Percentiles rank a stretch among this genome's conserved stretches.
phyloP scores from a whole-genome alignment of 2,329 filamentous ascomycete species.

The Monascus ruber region DNA sequence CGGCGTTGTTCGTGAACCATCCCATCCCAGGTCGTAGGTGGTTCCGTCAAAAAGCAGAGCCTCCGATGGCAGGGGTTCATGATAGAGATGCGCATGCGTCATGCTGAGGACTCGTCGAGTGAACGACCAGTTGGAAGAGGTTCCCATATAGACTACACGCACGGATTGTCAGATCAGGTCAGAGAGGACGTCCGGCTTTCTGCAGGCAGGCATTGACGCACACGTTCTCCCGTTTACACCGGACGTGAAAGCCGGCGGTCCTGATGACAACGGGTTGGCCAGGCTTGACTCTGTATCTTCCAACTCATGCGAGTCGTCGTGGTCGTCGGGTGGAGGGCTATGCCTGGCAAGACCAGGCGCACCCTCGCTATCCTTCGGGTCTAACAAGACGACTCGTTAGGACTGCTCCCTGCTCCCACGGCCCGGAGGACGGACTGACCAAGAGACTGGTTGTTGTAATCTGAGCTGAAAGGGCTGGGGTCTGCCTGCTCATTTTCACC shows the following conservation, averaged over 20 bases:
- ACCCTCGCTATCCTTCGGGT: conserved; percentile 12
- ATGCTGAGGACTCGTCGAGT: conserved; percentile 39
- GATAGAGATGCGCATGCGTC: conserved; percentile 37
- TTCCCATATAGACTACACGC: conserved; percentile 39
- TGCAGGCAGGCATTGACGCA: conserved; percentile 12
- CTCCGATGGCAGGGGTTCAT: conserved; percentile 31
- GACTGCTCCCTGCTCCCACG: no score
- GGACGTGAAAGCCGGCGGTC: conserved; percentile 32
- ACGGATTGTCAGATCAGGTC: conserved; percentile 2
- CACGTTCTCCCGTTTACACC: conserved; percentile 33
- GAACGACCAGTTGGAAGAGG: conserved; percentile 48
- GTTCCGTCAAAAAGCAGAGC: conserved; percentile 41
- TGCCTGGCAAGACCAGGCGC: conserved; percentile 6
- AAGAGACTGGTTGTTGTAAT: no score
- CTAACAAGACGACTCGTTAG: conserved; percentile 17
- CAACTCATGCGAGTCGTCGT: conserved; percentile 7
- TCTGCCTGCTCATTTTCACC: no score
- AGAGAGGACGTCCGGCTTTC: conserved; percentile 1
- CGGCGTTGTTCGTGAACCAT: conserved; percentile 25
- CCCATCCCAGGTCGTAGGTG: conserved; percentile 43
- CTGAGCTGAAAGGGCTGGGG: no score
- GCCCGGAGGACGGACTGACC: no score
- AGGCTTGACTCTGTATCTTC: conserved; percentile 24
- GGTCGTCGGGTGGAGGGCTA: conserved; percentile 3
- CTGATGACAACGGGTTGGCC: conserved; percentile 33